Evolutionary conservation across 768 basidiomycete species (phyloP), one percentile per base, ranked within the genome.

Genomic region (Mrakia blollopis): DNA sequence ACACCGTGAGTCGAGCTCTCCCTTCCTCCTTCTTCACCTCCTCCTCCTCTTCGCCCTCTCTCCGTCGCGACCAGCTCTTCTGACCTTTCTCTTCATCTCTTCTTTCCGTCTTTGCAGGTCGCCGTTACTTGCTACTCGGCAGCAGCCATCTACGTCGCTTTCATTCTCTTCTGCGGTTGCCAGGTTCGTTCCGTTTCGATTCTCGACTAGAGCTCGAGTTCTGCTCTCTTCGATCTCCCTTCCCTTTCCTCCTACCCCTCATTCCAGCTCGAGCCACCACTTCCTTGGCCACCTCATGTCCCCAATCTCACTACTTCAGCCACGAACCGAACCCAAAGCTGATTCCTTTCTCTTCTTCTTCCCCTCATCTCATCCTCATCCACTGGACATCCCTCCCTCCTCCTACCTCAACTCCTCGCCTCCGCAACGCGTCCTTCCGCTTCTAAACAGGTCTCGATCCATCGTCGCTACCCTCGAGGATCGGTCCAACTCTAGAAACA

Each of bases 41-140:
- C 25, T n/a, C 39, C 35, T 30, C 11, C 65, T 37, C 32, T 39
- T 50, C 21, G 23, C 47, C 2, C 21, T 50, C 37, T 32, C 69
- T 71, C 10, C 47, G 11, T 50, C 47, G 47, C 9, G 44, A 47
- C 2, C 44, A 47, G 44, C 44, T 9, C 18, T n/a, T 18, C 47
- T 50, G 47, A 50, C 16, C 13, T 44, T 11, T 10, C 75, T 70
- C 54, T 60, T 25, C 52, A 25, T 37, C n/a, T 60, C 30, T 28
- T 37, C 13, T 1, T 14, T 21, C 11, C 32, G 32, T 0, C 30
- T 16, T 28, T 35, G 7, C 30, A 77, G 76, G 76, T 85, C n/a
- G 85, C 85, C 9, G 80, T 77, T 65, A 81, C 81, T 21, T 85
- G 84, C 80, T 85, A 85, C 75, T 76, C 79, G 21, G 83, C 85